A percentile compares a stretch with the other conserved stretches of the same genome.
Evolutionary conservation across 768 basidiomycete genomes (phyloP).

Genomic region (Russula sp.): DNA sequence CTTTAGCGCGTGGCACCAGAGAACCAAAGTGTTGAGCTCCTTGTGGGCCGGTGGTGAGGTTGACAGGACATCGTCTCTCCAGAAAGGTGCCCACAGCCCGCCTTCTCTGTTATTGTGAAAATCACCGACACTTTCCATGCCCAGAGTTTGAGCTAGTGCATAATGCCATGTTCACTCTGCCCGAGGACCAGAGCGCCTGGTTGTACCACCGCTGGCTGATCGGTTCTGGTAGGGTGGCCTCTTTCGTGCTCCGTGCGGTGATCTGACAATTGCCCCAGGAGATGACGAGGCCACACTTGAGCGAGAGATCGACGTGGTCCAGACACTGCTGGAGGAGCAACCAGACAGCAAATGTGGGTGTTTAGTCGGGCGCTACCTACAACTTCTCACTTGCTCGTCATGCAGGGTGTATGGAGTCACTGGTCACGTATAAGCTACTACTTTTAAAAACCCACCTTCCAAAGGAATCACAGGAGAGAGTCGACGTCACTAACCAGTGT

Average conservation of each 20-base stretch:
- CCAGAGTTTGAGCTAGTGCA: slow-evolving; percentile 88
- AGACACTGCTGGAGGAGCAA: slow-evolving; percentile 81
- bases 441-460: slow-evolving; percentile 43
- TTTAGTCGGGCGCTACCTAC: background rate
- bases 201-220: slow-evolving; percentile 98
- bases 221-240: slow-evolving; percentile 50
- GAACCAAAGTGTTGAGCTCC: slow-evolving; percentile 68
- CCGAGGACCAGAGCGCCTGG: slow-evolving; percentile 95
- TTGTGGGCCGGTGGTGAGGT: slow-evolving; percentile 56
- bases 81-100: slow-evolving; percentile 48
- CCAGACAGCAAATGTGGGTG: slow-evolving; percentile 86
- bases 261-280: slow-evolving; percentile 35
- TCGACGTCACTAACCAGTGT: slow-evolving; percentile 37
- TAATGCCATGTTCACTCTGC: slow-evolving; percentile 95
- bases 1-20: slow-evolving; percentile 98
- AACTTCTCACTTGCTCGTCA: background rate
- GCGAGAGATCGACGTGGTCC: slow-evolving; percentile 71
- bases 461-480: slow-evolving; percentile 27
- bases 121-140: background rate
- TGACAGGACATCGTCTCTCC: slow-evolving; percentile 48
- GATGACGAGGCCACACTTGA: slow-evolving; percentile 49
- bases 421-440: slow-evolving; percentile 77
- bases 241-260: background rate
- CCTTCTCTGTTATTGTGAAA: background rate
- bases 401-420: slow-evolving; percentile 90